A percentile compares a stretch with the other conserved stretches of the same genome.
Conservation (phyloP, 169 alveolate genomes). For the Neospora caninum region DNA sequence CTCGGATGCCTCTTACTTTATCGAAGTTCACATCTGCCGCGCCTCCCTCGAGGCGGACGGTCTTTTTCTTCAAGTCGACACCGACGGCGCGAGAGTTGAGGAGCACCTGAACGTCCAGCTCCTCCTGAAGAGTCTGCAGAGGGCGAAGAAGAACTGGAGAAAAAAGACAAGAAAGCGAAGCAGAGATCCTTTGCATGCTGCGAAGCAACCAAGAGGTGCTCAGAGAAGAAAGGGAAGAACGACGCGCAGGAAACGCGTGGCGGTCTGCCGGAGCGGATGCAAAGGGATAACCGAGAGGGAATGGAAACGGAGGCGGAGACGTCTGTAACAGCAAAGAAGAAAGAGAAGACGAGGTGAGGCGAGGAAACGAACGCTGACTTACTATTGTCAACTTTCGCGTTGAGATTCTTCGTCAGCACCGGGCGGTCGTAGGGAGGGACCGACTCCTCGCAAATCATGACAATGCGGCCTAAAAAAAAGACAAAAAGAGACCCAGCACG, state of each 20-base stretch:
- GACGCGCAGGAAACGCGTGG: too few species aligned
- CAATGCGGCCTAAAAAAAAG: conserved; percentile 46
- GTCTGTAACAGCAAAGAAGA: too few species aligned
- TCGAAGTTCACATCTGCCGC: background rate
- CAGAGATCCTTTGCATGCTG: too few species aligned
- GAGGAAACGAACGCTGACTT: background rate
- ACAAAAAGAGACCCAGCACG: background rate
- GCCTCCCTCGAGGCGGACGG: conserved; percentile 4
- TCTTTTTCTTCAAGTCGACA: background rate
- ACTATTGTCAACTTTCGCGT: conserved; percentile 48
- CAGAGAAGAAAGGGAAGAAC: too few species aligned
- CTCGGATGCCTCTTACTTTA: too few species aligned
- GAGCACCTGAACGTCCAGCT: background rate
- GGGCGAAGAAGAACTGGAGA: background rate
- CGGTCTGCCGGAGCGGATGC: too few species aligned
- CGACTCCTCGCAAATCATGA: conserved; percentile 58
- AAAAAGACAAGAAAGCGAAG: background rate
- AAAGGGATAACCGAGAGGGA: too few species aligned
- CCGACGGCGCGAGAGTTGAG: background rate
- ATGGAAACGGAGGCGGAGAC: too few species aligned
- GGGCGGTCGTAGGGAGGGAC: conserved; percentile 71
- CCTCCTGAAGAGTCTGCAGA: conserved; percentile 1
- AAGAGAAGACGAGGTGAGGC: background rate
- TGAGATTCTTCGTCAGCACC: conserved; percentile 67
- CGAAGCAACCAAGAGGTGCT: too few species aligned